A percentile compares a stretch with the other conserved stretches of the same genome.
These are phyloP conservation scores for Rhododendron molle DNA, from an alignment of 148 eudicot genomes.

Conservation along the genomic window DNA sequence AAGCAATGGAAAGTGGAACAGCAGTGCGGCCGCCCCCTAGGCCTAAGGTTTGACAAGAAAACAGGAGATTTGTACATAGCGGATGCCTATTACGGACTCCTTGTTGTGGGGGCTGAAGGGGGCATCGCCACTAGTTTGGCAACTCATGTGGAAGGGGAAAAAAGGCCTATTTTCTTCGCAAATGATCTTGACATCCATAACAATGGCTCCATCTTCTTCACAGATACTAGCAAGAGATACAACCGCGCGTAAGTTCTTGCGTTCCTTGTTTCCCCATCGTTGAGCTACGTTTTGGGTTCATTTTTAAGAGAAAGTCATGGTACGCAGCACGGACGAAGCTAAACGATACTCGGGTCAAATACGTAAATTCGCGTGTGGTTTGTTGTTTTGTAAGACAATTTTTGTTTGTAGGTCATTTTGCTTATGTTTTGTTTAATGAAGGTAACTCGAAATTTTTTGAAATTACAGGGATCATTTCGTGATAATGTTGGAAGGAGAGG, in stretches of 20 bases:
- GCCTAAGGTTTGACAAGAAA: slow-evolving; percentile 59
- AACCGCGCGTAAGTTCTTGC: slow-evolving; percentile 67
- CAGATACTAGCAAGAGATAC: slow-evolving; percentile 84
- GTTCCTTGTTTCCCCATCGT: background rate
- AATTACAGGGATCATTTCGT: slow-evolving; percentile 65
- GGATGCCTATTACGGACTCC: slow-evolving; percentile 75
- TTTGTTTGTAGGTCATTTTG: background rate
- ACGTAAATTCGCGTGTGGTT: background rate
- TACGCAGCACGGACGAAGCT: background rate
- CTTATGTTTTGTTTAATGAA: background rate
- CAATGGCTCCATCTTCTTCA: slow-evolving; percentile 92
- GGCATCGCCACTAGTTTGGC: slow-evolving; percentile 70
- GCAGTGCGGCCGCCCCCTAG: slow-evolving; percentile 75
- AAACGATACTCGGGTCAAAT: background rate
- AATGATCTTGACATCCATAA: slow-evolving; percentile 87
- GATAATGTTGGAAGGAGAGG: slow-evolving; percentile 83
- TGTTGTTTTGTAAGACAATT: background rate
- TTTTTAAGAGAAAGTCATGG: background rate
- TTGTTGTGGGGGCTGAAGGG: slow-evolving; percentile 79
- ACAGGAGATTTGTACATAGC: slow-evolving; percentile 79
- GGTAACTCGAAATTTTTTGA: background rate
- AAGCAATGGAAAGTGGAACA: slow-evolving; percentile 74
- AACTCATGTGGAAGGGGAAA: slow-evolving; percentile 53
- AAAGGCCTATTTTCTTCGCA: slow-evolving; percentile 71
- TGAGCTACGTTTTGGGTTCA: background rate